Conservation (phyloP, 1,284 basidiomycete genomes). For the Naganishia liquefaciens region DNA sequence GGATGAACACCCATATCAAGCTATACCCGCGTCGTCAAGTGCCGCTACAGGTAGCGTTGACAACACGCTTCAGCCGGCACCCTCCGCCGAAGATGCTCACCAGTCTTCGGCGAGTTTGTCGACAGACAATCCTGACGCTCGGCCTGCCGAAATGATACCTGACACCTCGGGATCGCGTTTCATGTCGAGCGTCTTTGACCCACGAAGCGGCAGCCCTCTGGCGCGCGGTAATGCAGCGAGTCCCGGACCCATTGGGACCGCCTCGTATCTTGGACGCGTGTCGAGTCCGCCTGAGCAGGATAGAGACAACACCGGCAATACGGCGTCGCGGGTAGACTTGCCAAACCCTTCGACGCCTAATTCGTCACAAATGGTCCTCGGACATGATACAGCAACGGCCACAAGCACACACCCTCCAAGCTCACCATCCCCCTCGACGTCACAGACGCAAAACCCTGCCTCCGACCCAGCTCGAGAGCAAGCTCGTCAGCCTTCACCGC, state of each 20-base stretch:
- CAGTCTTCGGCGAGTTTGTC: neutral
- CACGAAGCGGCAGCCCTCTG: slow-evolving; percentile 10
- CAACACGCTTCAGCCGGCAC: neutral
- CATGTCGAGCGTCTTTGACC: slow-evolving; percentile 12
- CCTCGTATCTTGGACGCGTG: slow-evolving; percentile 14
- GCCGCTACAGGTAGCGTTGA: neutral
- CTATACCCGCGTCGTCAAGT: neutral
- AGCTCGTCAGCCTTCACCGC: neutral
- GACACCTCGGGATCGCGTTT: slow-evolving; percentile 15
- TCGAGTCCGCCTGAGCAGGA: slow-evolving; percentile 1
- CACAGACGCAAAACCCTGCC: neutral
- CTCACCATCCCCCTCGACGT: neutral
- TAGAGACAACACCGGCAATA: neutral
- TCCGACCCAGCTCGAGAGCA: neutral
- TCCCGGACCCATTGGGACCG: slow-evolving; percentile 12
- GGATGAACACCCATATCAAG: slow-evolving; percentile 13
- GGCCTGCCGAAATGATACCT: neutral
- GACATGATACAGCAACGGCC: no score
- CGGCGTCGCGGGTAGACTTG: no score
- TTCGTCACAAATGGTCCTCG: no score
- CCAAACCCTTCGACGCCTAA: neutral
- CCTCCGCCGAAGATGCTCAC: neutral
- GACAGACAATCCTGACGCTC: neutral
- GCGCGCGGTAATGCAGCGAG: neutral
- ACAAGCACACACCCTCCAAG: neutral